These are phyloP conservation scores for Calonectria leucothoes DNA, from an alignment of 2,329 filamentous ascomycete species.

Conservation along the genomic window DNA sequence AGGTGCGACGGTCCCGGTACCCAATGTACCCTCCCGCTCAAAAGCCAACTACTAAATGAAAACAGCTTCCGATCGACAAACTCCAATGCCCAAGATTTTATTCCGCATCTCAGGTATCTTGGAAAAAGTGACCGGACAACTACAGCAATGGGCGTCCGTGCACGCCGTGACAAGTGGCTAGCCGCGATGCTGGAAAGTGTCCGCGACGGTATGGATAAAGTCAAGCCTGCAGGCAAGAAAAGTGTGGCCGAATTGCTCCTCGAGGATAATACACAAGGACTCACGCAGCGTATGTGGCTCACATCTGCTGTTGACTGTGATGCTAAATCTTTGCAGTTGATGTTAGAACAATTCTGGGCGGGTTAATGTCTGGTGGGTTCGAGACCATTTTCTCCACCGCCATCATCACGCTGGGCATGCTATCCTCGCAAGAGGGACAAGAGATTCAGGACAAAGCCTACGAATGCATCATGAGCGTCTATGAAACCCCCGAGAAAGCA, in stretches of 20 bases:
- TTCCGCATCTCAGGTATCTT: neutral
- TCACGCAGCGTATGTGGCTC: neutral
- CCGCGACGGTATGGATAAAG: neutral
- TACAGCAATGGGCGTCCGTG: neutral
- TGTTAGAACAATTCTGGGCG: neutral
- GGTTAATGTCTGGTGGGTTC: slow-evolving; percentile 6
- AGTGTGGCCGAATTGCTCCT: neutral
- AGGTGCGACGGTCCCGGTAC: neutral
- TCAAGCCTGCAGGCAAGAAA: neutral
- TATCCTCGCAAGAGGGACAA: neutral
- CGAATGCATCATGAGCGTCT: neutral
- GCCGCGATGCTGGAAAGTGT: neutral
- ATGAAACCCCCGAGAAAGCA: neutral
- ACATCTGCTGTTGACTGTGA: too few relatives aligned
- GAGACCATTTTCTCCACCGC: slow-evolving; percentile 1
- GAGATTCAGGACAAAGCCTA: neutral
- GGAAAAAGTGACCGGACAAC: neutral
- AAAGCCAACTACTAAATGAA: neutral
- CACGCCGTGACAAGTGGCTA: neutral
- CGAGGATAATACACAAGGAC: neutral
- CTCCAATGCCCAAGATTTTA: slow-evolving; percentile 1
- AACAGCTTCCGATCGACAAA: slow-evolving; percentile 1
- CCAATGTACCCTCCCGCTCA: too few relatives aligned
- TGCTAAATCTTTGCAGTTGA: neutral
- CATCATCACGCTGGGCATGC: slow-evolving; percentile 4